Base-by-base conservation (phyloP, 2,329 filamentous ascomycete species). In the Penicillium sp. region DNA sequence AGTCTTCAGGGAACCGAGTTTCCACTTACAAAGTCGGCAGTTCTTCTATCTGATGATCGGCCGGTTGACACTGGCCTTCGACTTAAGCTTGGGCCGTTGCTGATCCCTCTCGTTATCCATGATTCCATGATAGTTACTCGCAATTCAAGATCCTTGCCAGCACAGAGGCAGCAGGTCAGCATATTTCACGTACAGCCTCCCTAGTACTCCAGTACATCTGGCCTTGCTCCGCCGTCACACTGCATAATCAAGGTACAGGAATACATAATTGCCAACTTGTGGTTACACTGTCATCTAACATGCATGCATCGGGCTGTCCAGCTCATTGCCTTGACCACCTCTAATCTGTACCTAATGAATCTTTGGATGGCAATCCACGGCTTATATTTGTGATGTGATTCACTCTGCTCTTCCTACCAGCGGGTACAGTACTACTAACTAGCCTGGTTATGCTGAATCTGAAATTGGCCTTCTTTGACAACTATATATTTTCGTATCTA, bases 221-320 rank as follows among this genome's bases (percentile, higher is more conserved):
- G 11, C 35, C 35, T 41, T 41, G 35, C 35, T 41, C 35, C 5
- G 15, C 17, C 5, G 35, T 41, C 13, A 15, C 35, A 41, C 35
- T 41, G 35, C 35, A 41, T 41, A 41, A 41, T 41, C 35, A 41
- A 41, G 11, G 35, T 41, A 41, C 9, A 17, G 35, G 6, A 41
- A 15, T 41, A 31, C 26, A 26, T 26, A 26, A 26, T 30, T 50
- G 48, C 48, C 48, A 50, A 50, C 48, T 50, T 31, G 48, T 17
- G 15, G 48, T 50, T 50, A 50, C 48, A 50, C 48, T 7, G 26
- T 50, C 48, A 50, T 31, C 48, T 50, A 31, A 50, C 29, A 30
- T 50, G 48, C 48, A 31, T 13, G 35, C 15, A 38, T 15, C 11
- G 15, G 15, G 35, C 35, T 38, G 35, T 38, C 35, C 15, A 38